Percentiles rank a stretch among this genome's conserved stretches.
Conservation (phyloP, 2,329 filamentous ascomycete species). For the Monosporascus sp. region DNA sequence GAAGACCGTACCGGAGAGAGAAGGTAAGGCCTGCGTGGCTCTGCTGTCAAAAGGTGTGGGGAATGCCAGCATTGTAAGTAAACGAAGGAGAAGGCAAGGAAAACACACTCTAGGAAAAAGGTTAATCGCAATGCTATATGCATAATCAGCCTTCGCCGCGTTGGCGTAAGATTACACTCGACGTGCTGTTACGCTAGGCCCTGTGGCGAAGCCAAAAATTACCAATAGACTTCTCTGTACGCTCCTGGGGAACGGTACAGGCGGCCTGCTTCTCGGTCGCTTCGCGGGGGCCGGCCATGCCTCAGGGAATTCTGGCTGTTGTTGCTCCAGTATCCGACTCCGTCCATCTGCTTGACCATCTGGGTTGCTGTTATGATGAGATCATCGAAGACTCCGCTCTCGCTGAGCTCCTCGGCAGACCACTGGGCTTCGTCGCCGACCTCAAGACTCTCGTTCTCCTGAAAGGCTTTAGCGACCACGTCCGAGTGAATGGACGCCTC, state of each 20-base stretch:
- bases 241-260: neutral
- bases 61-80: too few species aligned
- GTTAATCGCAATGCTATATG: too few species aligned
- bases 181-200: too few species aligned
- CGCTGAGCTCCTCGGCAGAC: conserved; percentile 14
- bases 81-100: too few species aligned
- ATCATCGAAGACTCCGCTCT: conserved; percentile 14
- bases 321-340: conserved; percentile 22
- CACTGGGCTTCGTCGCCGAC: conserved; percentile 21
- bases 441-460: conserved; percentile 19
- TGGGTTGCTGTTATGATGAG: conserved; percentile 16
- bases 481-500: conserved; percentile 20
- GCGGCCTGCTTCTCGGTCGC: neutral
- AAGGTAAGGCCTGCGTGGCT: too few species aligned
- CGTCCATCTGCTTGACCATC: conserved; percentile 24
- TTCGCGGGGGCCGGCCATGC: conserved; percentile 1
- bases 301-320: conserved; percentile 15
- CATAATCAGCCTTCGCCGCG: too few species aligned
- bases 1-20: too few species aligned
- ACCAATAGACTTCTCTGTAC: neutral
- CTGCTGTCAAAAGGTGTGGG: too few species aligned
- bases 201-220: neutral
- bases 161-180: too few species aligned
- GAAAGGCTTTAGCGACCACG: conserved; percentile 13
- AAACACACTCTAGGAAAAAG: too few species aligned